Conservation (phyloP, 2,329 filamentous ascomycete genomes). For the Aspergillus jensenii region DNA sequence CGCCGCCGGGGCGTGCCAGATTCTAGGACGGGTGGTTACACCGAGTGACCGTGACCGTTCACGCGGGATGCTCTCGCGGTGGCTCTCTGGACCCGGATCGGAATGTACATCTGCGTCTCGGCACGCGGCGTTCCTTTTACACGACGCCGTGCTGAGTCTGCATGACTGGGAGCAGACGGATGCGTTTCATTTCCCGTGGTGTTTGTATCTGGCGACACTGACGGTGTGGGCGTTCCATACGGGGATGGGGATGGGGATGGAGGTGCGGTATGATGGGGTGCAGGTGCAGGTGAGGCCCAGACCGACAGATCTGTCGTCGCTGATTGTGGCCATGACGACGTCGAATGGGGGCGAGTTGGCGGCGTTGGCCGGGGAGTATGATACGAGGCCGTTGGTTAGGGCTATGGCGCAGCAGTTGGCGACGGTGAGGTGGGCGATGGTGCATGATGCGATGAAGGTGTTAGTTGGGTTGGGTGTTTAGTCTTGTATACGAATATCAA, state of each 20-base stretch:
- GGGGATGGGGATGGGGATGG: constrained; percentile 13
- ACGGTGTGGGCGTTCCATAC: constrained; percentile 61
- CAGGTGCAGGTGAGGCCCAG: constrained; percentile 33
- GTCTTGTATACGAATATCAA: too few species aligned
- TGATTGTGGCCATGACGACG: constrained; percentile 37
- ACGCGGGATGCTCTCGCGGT: constrained; percentile 35
- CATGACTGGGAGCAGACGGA: constrained; percentile 54
- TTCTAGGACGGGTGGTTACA: constrained; percentile 56
- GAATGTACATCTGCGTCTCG: constrained; percentile 28
- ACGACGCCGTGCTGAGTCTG: constrained; percentile 51
- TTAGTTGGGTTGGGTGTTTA: constrained; percentile 29
- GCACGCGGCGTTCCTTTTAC: constrained; percentile 56
- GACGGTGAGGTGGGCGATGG: constrained; percentile 61
- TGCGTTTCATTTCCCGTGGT: constrained; percentile 63
- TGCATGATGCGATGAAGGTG: constrained; percentile 62
- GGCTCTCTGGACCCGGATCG: constrained; percentile 18
- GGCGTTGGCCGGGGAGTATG: constrained; percentile 44
- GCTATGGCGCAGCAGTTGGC: constrained; percentile 57
- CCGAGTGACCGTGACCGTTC: constrained; percentile 50
- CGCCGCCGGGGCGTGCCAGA: constrained; percentile 59
- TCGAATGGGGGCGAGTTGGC: constrained; percentile 37
- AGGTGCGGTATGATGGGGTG: constrained; percentile 27
- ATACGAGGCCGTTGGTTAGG: constrained; percentile 54
- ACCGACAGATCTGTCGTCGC: constrained; percentile 36
- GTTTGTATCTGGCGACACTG: constrained; percentile 59